phyloP scores from a whole-genome alignment of 257 asterid species.

The Solanum verrucosum region DNA sequence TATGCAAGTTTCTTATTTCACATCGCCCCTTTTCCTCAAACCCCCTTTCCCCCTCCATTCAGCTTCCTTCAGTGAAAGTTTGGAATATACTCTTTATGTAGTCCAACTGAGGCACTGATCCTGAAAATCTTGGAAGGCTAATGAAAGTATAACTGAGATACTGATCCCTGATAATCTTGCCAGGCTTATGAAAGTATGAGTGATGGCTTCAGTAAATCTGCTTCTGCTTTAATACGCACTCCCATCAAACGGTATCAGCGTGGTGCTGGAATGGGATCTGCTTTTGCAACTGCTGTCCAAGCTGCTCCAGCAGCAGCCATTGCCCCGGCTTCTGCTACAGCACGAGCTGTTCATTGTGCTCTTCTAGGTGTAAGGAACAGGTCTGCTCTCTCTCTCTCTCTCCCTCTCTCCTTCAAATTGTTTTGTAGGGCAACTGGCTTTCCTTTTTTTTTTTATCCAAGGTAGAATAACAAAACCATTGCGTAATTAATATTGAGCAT shows the following conservation, averaged over 20 bases:
- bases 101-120: not conserved
- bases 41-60: not conserved
- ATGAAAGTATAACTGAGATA: not conserved
- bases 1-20: not conserved
- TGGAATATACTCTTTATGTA: not conserved
- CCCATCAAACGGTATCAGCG: conserved; percentile 75
- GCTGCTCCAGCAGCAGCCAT: conserved; percentile 94
- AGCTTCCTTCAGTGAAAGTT: not conserved
- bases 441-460: not conserved
- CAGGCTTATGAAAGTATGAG: conserved; percentile 91
- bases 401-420: not conserved
- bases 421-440: not conserved
- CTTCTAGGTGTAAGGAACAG: conserved; percentile 92
- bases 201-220: conserved; percentile 83
- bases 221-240: conserved; percentile 67
- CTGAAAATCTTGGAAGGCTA: not conserved
- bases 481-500: not conserved
- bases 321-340: conserved; percentile 94
- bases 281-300: conserved; percentile 72
- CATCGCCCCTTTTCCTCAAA: not conserved
- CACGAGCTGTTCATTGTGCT: conserved; percentile 77
- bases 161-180: conserved; percentile 6
- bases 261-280: conserved; percentile 78
- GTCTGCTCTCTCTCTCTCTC: conserved; percentile 18
- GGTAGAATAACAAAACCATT: not conserved